Percentiles rank a stretch among this genome's conserved stretches.
These are phyloP conservation scores for Yamadazyma kitorensis DNA, from an alignment of 805 yeast genomes.

Conservation along the genomic window DNA sequence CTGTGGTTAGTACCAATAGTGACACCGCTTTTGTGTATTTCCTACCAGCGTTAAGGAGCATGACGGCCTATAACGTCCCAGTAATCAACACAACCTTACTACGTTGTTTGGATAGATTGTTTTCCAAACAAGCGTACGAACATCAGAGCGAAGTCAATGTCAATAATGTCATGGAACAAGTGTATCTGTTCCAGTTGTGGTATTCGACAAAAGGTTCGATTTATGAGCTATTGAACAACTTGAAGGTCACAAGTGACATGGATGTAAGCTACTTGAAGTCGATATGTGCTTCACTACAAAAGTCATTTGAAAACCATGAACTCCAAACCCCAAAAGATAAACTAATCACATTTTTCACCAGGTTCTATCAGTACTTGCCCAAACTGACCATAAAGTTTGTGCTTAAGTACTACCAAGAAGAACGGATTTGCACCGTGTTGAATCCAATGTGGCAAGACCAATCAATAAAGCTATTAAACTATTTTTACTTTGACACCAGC, in stretches of 20 bases:
- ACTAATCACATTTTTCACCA: conserved; percentile 40
- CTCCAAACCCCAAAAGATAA: conserved; percentile 43
- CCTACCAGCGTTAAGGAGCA: conserved; percentile 28
- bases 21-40: conserved; percentile 18
- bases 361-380: conserved; percentile 34
- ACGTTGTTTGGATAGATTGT: conserved; percentile 35
- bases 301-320: conserved; percentile 26
- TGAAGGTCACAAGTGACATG: conserved; percentile 23
- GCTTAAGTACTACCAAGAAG: conserved; percentile 45
- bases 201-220: conserved; percentile 37
- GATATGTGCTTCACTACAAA: conserved; percentile 33
- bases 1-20: conserved; percentile 22
- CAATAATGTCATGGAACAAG: conserved; percentile 8
- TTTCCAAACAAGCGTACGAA: conserved; percentile 25
- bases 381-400: conserved; percentile 41
- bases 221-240: conserved; percentile 30
- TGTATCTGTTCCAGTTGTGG: conserved; percentile 43
- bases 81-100: conserved; percentile 40
- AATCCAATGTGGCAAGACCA: conserved; percentile 51
- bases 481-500: conserved; percentile 30
- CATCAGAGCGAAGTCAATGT: conserved; percentile 13
- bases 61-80: conserved; percentile 34
- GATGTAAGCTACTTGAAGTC: conserved; percentile 32
- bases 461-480: conserved; percentile 41
- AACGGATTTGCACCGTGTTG: conserved; percentile 53